Evolutionary conservation across 345 rosid species (phyloP).

Genomic region (Limnanthes douglasii): DNA sequence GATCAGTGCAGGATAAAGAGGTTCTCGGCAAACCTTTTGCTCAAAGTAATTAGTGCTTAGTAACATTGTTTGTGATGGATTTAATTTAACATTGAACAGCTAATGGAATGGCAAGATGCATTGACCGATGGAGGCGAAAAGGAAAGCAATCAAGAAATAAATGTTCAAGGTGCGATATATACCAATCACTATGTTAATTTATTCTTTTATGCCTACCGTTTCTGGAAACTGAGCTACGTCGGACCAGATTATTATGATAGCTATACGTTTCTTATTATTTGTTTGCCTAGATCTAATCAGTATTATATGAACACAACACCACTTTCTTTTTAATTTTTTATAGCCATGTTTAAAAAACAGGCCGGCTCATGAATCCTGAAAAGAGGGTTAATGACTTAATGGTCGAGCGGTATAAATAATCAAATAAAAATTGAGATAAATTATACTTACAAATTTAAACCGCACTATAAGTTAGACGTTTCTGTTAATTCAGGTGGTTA

Average conservation of each 20-base stretch:
- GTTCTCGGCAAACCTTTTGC: constrained; percentile 8
- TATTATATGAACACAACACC: neutral
- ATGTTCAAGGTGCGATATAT: constrained; percentile 26
- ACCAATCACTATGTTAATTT: no score
- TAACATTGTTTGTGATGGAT: neutral
- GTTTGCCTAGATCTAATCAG: neutral
- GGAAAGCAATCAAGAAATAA: constrained; percentile 16
- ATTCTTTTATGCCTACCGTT: neutral
- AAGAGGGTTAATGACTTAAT: no score
- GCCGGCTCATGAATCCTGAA: no score
- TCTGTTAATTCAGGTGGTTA: no score
- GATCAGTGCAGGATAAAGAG: constrained; percentile 18
- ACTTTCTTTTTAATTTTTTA: no score
- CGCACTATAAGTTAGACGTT: no score
- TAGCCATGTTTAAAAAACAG: no score
- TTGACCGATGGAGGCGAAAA: constrained; percentile 17
- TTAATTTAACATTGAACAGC: constrained; percentile 14
- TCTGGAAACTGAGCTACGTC: neutral
- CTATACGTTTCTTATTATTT: neutral
- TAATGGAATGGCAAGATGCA: constrained; percentile 38
- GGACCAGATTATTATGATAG: neutral
- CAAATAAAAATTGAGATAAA: no score
- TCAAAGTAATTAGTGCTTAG: neutral
- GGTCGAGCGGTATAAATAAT: no score
- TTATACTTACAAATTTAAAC: no score